phyloP scores from a whole-genome alignment of 2,329 filamentous ascomycete species.

The Dryadomyces quercus-mongolicae region DNA sequence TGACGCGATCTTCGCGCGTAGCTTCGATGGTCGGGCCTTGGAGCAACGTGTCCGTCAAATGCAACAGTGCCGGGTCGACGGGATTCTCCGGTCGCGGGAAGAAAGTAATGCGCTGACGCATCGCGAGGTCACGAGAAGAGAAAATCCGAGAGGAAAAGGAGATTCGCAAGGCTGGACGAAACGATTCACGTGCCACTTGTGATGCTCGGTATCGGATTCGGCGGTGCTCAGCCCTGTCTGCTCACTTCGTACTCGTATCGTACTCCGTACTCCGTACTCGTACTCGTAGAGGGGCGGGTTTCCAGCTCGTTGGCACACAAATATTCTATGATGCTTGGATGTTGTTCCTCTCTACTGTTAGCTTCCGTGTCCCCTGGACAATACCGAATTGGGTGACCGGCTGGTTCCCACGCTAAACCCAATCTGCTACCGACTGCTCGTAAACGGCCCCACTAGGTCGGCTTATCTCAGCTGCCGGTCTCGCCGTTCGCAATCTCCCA shows the following conservation, averaged over 20 bases:
- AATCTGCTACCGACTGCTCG: constrained; percentile 21
- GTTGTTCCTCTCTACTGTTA: too few relatives aligned
- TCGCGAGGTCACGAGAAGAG: constrained; percentile 20
- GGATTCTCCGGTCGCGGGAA: constrained; percentile 52
- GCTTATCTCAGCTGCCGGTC: not conserved
- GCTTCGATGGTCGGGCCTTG: constrained; percentile 44
- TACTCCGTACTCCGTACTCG: too few relatives aligned
- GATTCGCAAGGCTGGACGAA: too few relatives aligned
- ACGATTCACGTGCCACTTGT: too few relatives aligned
- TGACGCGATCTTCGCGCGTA: constrained; percentile 68
- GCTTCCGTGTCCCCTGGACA: not conserved
- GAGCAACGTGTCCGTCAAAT: constrained; percentile 43
- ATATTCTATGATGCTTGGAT: too few relatives aligned
- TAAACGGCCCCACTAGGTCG: not conserved
- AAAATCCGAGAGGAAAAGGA: too few relatives aligned
- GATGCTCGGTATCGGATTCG: not conserved
- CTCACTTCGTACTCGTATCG: not conserved
- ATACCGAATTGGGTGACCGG: constrained; percentile 10
- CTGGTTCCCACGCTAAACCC: constrained; percentile 17
- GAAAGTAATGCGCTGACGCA: constrained; percentile 74
- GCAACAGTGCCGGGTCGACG: constrained; percentile 52
- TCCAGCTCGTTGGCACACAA: too few relatives aligned
- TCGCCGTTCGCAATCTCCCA: not conserved
- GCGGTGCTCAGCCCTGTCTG: not conserved
- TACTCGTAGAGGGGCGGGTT: too few relatives aligned